Conservation (phyloP, 176 grass and related monocot genomes). For the Panicum miliaceum region DNA sequence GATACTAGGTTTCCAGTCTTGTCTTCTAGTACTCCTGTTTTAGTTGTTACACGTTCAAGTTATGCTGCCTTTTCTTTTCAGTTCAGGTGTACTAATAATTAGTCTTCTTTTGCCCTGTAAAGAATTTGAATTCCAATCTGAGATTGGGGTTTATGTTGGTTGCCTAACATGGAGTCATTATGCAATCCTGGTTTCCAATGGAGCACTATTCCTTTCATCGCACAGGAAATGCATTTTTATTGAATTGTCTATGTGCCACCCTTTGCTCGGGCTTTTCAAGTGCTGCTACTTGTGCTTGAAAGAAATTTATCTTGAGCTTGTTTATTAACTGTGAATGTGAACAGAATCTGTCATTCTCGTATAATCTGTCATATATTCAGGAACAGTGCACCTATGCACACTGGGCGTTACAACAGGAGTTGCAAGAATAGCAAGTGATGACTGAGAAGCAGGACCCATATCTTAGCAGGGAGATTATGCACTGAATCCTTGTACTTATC, state of each 20-base stretch:
- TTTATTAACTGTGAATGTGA: background rate
- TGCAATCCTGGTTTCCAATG: conserved; percentile 1
- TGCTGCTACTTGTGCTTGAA: background rate
- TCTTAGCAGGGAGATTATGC: background rate
- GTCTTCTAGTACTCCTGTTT: background rate
- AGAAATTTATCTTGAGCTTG: background rate
- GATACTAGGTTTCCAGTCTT: conserved; percentile 1
- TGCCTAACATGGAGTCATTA: conserved; percentile 5
- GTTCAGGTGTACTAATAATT: conserved; percentile 9
- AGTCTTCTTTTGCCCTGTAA: conserved; percentile 3
- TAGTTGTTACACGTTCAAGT: background rate
- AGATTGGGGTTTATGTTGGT: background rate
- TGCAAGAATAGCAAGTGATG: conserved; percentile 13
- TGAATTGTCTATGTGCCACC: background rate
- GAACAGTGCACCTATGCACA: background rate
- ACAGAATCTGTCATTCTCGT: background rate
- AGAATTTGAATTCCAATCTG: background rate
- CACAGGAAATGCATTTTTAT: background rate
- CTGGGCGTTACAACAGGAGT: conserved; percentile 16
- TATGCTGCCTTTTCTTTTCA: background rate
- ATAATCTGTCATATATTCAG: conserved; percentile 10
- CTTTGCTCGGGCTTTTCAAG: background rate
- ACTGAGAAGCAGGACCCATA: background rate
- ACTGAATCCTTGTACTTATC: background rate
- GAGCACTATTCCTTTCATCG: background rate